Percentiles rank a stretch among this genome's conserved stretches.
Evolutionary conservation across 345 rosid genomes (phyloP).

Genomic region (Eucalyptus lansdowneana): DNA sequence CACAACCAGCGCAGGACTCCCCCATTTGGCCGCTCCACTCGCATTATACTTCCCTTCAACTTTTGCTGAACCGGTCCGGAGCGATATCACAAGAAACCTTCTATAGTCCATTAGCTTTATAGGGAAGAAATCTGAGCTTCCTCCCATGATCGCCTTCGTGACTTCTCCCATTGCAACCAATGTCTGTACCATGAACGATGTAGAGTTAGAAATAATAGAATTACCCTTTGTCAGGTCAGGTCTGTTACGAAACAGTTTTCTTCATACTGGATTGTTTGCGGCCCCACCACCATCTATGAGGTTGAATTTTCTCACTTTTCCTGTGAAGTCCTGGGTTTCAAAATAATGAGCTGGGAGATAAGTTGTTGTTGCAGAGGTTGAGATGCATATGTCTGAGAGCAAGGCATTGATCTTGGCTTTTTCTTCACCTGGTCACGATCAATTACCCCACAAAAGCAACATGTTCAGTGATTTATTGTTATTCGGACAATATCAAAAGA

Average conservation of each 20-base stretch:
- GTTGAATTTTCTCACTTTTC: slow-evolving; percentile 9
- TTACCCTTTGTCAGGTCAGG: neutral
- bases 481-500: neutral
- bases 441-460: neutral
- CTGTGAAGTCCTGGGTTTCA: neutral
- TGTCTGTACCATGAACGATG: slow-evolving; percentile 8
- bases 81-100: slow-evolving; percentile 14
- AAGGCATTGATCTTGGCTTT: neutral
- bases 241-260: neutral
- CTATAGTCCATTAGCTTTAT: slow-evolving; percentile 18
- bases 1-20: slow-evolving; percentile 31
- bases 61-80: slow-evolving; percentile 26
- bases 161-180: slow-evolving; percentile 42
- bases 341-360: slow-evolving; percentile 16
- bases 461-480: neutral
- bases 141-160: slow-evolving; percentile 16
- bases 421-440: neutral
- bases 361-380: slow-evolving; percentile 16
- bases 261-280: slow-evolving; percentile 18
- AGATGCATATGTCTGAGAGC: slow-evolving; percentile 11
- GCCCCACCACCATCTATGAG: slow-evolving; percentile 29
- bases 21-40: slow-evolving; percentile 14
- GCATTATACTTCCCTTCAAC: slow-evolving; percentile 16
- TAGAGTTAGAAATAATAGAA: neutral
- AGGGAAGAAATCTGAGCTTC: slow-evolving; percentile 8